Conservation (phyloP, 768 basidiomycete species). For the Chalciporus sphaerocephalus region DNA sequence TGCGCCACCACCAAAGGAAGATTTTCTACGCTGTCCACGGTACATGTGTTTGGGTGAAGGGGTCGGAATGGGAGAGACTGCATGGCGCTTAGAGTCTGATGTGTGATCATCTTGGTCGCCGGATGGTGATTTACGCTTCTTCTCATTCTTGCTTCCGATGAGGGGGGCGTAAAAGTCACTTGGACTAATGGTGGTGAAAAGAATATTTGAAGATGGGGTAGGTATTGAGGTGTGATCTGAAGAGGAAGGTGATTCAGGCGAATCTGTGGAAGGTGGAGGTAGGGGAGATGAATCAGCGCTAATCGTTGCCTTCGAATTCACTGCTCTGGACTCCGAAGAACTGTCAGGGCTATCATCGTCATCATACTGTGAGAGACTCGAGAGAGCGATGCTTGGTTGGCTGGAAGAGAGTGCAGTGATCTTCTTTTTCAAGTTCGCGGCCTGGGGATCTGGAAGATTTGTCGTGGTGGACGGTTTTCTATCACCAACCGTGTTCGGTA, state of each 20-base stretch:
- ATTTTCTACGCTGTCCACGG: conserved; percentile 23
- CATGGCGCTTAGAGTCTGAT: conserved; percentile 18
- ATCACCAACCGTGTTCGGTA: conserved; percentile 18
- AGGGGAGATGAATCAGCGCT: conserved; percentile 27
- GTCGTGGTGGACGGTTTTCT: conserved; percentile 15
- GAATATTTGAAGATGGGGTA: conserved; percentile 17
- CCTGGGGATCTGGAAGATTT: conserved; percentile 46
- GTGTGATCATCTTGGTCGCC: conserved; percentile 29
- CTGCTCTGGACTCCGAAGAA: conserved; percentile 14
- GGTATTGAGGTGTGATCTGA: conserved; percentile 27
- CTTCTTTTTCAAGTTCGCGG: conserved; percentile 48
- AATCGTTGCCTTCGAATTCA: conserved; percentile 17
- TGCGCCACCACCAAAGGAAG: conserved; percentile 30
- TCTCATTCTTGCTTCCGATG: conserved; percentile 18
- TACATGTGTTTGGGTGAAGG: conserved; percentile 22
- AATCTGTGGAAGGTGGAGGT: conserved; percentile 32
- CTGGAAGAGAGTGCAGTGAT: conserved; percentile 38
- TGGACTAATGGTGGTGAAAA: conserved; percentile 29
- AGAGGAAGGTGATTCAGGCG: conserved; percentile 30
- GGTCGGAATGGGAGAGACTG: conserved; percentile 19
- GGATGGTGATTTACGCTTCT: conserved; percentile 39
- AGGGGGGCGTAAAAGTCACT: conserved; percentile 37
- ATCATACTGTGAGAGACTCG: conserved; percentile 38
- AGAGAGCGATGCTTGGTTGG: conserved; percentile 32
- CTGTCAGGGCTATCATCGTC: conserved; percentile 38